Conservation (phyloP, 805 yeast genomes). For the Middelhovenomyces tepae region DNA sequence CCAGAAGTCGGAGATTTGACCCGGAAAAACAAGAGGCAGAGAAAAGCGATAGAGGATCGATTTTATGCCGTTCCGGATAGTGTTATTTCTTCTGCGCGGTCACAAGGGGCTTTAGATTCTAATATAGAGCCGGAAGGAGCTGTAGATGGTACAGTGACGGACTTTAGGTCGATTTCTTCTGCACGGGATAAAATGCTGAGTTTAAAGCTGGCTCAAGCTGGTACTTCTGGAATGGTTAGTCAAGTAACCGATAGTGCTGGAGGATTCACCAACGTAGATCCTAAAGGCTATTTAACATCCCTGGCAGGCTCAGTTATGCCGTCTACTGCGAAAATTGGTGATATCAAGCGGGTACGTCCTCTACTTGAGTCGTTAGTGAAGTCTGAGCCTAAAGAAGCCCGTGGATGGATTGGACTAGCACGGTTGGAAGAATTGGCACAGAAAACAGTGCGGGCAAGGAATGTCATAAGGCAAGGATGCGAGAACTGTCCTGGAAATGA, state of each 20-base stretch:
- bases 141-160: conserved; percentile 27
- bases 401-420: conserved; percentile 84
- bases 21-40: conserved; percentile 59
- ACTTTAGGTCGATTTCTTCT: conserved; percentile 47
- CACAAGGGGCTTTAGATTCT: conserved; percentile 24
- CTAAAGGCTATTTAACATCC: conserved; percentile 35
- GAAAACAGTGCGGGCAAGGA: conserved; percentile 47
- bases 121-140: conserved; percentile 24
- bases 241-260: conserved; percentile 4
- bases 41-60: conserved; percentile 54
- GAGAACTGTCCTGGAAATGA: conserved; percentile 54
- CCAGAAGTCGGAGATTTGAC: conserved; percentile 92
- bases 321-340: conserved; percentile 37
- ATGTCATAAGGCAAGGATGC: conserved; percentile 68
- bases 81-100: conserved; percentile 35
- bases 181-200: conserved; percentile 56
- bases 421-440: conserved; percentile 61
- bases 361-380: conserved; percentile 60
- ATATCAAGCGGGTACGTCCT: conserved; percentile 47
- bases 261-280: conserved; percentile 27
- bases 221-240: conserved; percentile 13
- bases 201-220: conserved; percentile 40
- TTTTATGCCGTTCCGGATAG: conserved; percentile 80
- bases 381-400: conserved; percentile 63
- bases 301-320: conserved; percentile 23